Evolutionary conservation across 768 basidiomycete species (phyloP).

Genomic region (Lactarius tabidus): DNA sequence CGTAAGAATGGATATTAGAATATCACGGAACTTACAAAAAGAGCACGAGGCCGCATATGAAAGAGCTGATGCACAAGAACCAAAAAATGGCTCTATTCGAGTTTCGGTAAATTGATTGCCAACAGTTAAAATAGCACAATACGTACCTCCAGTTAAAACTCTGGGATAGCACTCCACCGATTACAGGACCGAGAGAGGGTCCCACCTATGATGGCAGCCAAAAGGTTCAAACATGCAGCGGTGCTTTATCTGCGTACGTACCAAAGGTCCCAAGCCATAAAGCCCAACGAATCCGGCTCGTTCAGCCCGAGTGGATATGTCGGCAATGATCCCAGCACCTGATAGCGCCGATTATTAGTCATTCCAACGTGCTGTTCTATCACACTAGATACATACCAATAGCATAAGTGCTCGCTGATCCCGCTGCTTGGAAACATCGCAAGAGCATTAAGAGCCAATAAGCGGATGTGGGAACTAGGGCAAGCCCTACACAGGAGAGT

Average conservation of each 20-base stretch:
- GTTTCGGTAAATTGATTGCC: background rate
- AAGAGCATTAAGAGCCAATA: conserved; percentile 80
- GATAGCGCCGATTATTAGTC: background rate
- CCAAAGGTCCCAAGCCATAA: conserved; percentile 63
- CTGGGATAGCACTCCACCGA: conserved; percentile 44
- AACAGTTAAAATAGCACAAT: background rate
- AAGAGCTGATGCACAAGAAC: conserved; percentile 38
- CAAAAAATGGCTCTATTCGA: conserved; percentile 39
- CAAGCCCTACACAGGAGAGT: conserved; percentile 60
- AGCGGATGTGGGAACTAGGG: conserved; percentile 49
- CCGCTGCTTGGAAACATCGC: conserved; percentile 75
- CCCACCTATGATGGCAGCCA: conserved; percentile 31
- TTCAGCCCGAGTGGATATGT: conserved; percentile 70
- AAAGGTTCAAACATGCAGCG: background rate
- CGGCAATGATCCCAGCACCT: conserved; percentile 76
- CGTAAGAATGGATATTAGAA: background rate
- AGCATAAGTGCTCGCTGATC: conserved; percentile 75
- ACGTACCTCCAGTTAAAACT: conserved; percentile 33
- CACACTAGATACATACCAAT: conserved; percentile 43
- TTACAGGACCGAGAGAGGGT: conserved; percentile 39
- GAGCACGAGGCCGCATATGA: conserved; percentile 35
- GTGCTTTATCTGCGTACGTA: conserved; percentile 30
- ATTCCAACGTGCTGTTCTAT: background rate
- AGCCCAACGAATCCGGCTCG: conserved; percentile 71
- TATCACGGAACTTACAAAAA: conserved; percentile 31